Percentiles rank a stretch among this genome's conserved stretches.
phyloP scores from a whole-genome alignment of 306 rosid genomes.

The Bauhinia variegata region DNA sequence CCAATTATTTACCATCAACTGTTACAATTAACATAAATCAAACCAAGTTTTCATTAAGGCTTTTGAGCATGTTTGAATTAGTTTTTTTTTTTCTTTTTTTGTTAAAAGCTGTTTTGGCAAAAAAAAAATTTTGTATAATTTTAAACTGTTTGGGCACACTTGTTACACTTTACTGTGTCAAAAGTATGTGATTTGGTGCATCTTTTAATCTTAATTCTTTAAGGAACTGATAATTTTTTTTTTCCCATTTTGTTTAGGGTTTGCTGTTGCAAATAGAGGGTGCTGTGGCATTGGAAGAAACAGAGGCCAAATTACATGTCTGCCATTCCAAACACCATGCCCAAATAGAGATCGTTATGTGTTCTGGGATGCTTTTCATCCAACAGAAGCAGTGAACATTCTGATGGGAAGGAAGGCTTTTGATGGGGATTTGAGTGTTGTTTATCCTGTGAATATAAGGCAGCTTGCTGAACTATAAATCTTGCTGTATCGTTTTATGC shows the following conservation, averaged over 20 bases:
- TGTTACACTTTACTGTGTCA: too few relatives aligned
- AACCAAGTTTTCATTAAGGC: background rate
- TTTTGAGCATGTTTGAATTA: too few relatives aligned
- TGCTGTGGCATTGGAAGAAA: constrained; percentile 94
- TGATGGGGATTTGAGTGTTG: constrained; percentile 50
- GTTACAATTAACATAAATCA: background rate
- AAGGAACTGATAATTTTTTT: background rate
- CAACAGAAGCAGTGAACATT: constrained; percentile 80
- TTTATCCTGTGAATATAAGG: constrained; percentile 65
- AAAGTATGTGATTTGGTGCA: too few relatives aligned
- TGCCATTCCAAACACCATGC: constrained; percentile 83
- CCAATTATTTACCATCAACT: too few relatives aligned
- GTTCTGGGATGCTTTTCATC: constrained; percentile 97
- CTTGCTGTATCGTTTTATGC: background rate
- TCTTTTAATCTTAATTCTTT: too few relatives aligned
- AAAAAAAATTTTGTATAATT: too few relatives aligned
- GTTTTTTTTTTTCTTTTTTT: too few relatives aligned
- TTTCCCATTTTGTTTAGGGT: constrained; percentile 49
- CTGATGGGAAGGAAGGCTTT: constrained; percentile 72
- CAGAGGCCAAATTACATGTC: constrained; percentile 88
- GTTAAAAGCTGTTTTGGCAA: too few relatives aligned
- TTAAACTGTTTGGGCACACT: too few relatives aligned
- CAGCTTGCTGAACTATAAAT: constrained; percentile 69
- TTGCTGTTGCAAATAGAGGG: constrained; percentile 60
- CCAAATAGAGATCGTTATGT: constrained; percentile 63